Base-by-base conservation (phyloP, 345 rosid species). In the Ceriops zippeliana region DNA sequence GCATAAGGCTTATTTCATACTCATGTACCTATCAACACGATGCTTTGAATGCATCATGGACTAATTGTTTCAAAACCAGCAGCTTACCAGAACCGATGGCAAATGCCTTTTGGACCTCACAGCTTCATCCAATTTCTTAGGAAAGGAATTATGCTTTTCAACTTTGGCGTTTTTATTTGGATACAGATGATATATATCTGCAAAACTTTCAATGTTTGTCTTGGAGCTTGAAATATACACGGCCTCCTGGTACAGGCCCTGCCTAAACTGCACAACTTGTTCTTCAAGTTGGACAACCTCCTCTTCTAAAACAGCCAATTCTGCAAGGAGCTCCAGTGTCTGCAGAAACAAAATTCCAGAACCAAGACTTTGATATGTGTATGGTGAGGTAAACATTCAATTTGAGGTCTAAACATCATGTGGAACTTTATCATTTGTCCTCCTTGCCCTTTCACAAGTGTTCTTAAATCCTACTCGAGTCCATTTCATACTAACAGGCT, bases 271-370 rank as follows among this genome's bases (percentile, higher is more conserved):
- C 65, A 91, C 91, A 34, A 88, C 84, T 70, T 77, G 83, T 73
- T 89, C 97, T 79, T 93, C 98, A 9, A 93, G 87, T 74, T 95
- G 82, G 35, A 83, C 88, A 66, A 87, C 79, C 73, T 93, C 98
- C 81, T 93, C 98, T 74, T 93, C 98, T 73, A 91, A 46, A 47
- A 93, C 96, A 58, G 98, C 98, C 51, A 93, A 96, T 81, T 93
- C 98, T 20, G 97, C 98, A 28, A 93, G 85, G 68, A 93, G 90
- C 84, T 89, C 88, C 73, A 85, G 78, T 6, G 87, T 85, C 97
- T 93, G 76, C 83, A 79, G 72, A 62, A 77, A 61, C 57, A 21
- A 65, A 52, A 76, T 75, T 24, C 26, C 60, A 66, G 51, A 69
- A 58, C 73, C 72, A 67, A 59, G 49, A 63, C 59, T 73, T 62